Conservation (phyloP, 352 stramenopile genomes). For the Phytophthora cactorum region DNA sequence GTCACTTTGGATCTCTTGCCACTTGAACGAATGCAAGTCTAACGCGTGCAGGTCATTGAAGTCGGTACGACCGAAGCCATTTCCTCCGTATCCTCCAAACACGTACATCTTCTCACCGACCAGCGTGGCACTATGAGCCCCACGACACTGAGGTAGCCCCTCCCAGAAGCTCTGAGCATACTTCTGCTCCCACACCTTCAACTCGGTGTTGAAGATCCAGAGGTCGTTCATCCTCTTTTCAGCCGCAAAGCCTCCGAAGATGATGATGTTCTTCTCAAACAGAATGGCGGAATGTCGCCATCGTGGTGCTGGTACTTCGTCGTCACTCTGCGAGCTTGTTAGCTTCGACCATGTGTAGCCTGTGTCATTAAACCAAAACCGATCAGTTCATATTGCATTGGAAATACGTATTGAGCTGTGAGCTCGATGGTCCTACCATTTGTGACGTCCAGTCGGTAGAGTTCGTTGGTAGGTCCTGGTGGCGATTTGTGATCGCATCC, state of each 20-base stretch:
- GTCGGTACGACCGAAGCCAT: slow-evolving; percentile 93
- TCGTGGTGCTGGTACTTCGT: slow-evolving; percentile 70
- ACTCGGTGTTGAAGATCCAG: slow-evolving; percentile 95
- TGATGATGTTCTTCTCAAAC: slow-evolving; percentile 87
- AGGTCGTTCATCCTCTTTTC: slow-evolving; percentile 96
- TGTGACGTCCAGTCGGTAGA: slow-evolving; percentile 94
- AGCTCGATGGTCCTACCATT: slow-evolving; percentile 42
- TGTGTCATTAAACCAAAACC: slow-evolving; percentile 16
- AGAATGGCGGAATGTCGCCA: slow-evolving; percentile 89
- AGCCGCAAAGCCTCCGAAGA: slow-evolving; percentile 95
- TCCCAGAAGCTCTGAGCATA: slow-evolving; percentile 90
- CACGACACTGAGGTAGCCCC: slow-evolving; percentile 89
- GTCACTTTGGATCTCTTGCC: slow-evolving; percentile 87
- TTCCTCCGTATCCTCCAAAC: slow-evolving; percentile 97
- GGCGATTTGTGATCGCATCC: slow-evolving; percentile 92
- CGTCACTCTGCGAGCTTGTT: slow-evolving; percentile 36
- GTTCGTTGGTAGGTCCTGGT: slow-evolving; percentile 93
- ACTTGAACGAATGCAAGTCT: slow-evolving; percentile 92
- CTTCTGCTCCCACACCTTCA: slow-evolving; percentile 94
- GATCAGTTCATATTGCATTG: background rate
- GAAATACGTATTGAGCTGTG: no score
- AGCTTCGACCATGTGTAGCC: slow-evolving; percentile 80
- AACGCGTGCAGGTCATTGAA: slow-evolving; percentile 96
- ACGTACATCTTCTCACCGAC: slow-evolving; percentile 92
- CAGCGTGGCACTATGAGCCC: slow-evolving; percentile 91